phyloP scores from a whole-genome alignment of 2,329 filamentous ascomycete genomes.

The Escovopsis sp. region DNA sequence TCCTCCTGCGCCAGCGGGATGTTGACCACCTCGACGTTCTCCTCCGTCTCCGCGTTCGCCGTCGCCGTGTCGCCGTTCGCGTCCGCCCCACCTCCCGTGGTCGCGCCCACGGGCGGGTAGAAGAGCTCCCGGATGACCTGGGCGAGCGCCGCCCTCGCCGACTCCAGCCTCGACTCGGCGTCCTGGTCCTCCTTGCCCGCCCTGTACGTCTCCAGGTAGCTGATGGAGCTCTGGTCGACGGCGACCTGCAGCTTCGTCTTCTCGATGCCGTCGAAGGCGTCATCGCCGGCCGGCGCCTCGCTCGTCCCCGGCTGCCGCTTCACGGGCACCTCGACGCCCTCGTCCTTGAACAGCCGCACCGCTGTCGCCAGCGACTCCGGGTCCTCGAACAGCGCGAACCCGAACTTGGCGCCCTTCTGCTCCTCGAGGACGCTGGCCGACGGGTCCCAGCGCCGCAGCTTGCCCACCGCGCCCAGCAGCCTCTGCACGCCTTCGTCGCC shows the following conservation, averaged over 20 bases:
- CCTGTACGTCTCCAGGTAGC: conserved; percentile 74
- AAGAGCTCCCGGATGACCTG: conserved; percentile 57
- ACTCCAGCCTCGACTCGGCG: conserved; percentile 52
- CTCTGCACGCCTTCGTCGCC: conserved; percentile 67
- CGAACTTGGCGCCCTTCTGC: conserved; percentile 73
- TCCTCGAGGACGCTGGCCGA: conserved; percentile 46
- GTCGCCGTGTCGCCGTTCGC: conserved; percentile 54
- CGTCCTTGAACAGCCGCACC: conserved; percentile 67
- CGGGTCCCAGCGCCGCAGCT: conserved; percentile 72
- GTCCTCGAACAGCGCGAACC: conserved; percentile 92
- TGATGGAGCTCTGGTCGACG: conserved; percentile 68
- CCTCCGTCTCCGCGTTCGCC: conserved; percentile 48
- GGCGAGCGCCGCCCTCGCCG: conserved; percentile 52
- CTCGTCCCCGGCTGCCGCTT: conserved; percentile 51
- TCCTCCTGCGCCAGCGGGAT: conserved; percentile 81
- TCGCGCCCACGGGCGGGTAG: conserved; percentile 39
- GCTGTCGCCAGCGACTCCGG: conserved; percentile 74
- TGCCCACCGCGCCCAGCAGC: conserved; percentile 63
- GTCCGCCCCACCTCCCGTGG: conserved; percentile 20
- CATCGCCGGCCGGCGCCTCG: conserved; percentile 28
- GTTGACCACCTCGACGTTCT: conserved; percentile 71
- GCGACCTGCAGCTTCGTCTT: conserved; percentile 58
- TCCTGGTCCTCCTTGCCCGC: conserved; percentile 45
- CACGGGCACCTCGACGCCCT: conserved; percentile 69
- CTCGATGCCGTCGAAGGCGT: conserved; percentile 41